Evolutionary conservation across 2,329 filamentous ascomycete genomes (phyloP).

Genomic region (Colletotrichum caudatum): DNA sequence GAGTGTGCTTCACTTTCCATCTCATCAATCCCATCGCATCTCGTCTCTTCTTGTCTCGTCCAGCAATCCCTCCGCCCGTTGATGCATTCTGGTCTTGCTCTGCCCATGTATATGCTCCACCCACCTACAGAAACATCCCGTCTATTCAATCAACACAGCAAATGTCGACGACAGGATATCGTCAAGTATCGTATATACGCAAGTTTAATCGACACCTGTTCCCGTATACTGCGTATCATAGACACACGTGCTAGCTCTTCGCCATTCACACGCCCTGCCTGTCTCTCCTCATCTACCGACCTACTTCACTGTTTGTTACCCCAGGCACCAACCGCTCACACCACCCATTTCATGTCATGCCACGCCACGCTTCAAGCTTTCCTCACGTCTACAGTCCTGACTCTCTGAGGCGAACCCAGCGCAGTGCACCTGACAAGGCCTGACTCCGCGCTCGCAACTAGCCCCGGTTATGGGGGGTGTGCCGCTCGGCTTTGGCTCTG

Average conservation of each 20-base stretch:
- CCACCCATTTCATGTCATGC: conserved; percentile 2
- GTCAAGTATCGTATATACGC: not conserved
- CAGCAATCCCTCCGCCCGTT: not conserved
- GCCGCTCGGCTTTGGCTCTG: conserved; percentile 32
- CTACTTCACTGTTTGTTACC: not conserved
- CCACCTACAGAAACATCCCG: not conserved
- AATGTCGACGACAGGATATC: not conserved
- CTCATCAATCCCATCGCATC: conserved; percentile 34
- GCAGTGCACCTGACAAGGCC: conserved; percentile 37
- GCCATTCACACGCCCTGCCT: not conserved
- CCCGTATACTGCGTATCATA: no score
- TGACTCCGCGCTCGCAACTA: conserved; percentile 43
- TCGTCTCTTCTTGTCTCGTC: conserved; percentile 19
- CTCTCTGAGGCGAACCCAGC: conserved; percentile 38
- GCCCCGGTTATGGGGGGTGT: conserved; percentile 37
- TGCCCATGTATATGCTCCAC: not conserved
- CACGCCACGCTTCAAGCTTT: conserved; percentile 33
- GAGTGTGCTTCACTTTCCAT: conserved; percentile 26
- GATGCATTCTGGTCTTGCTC: not conserved
- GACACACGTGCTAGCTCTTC: not conserved
- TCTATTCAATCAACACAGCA: not conserved
- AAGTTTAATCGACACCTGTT: not conserved
- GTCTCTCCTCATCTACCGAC: not conserved
- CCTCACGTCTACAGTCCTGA: conserved; percentile 29
- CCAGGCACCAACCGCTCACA: conserved; percentile 4